A percentile compares a stretch with the other conserved stretches of the same genome.
Evolutionary conservation across 148 eudicot genomes (phyloP).

Genomic region (Cornus suecica): DNA sequence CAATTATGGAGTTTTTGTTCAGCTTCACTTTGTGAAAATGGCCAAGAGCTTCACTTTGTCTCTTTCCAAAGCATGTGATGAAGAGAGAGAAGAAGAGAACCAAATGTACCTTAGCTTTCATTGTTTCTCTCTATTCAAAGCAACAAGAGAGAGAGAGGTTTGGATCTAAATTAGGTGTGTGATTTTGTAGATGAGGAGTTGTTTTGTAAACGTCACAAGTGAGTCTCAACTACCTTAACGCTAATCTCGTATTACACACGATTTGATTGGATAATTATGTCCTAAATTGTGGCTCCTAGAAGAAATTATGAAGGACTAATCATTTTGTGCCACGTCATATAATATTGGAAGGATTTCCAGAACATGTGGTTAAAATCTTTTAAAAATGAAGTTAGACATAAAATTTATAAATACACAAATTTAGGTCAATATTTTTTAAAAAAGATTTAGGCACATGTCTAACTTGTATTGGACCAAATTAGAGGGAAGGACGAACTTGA

Average conservation of each 20-base stretch:
- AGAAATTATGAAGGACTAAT: neutral
- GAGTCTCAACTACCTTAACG: neutral
- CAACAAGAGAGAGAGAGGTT: conserved; percentile 2
- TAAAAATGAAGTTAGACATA: neutral
- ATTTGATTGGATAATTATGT: neutral
- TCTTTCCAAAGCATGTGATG: conserved; percentile 6
- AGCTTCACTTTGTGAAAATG: conserved; percentile 20
- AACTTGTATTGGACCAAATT: too few species aligned
- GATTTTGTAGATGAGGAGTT: neutral
- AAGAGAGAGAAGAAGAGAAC: neutral
- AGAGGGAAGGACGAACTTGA: too few species aligned
- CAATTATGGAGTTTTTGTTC: conserved; percentile 6
- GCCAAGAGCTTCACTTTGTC: conserved; percentile 18
- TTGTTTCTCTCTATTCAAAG: neutral
- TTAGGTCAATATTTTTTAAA: too few species aligned
- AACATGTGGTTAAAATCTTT: too few species aligned
- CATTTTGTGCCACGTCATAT: neutral
- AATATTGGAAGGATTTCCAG: too few species aligned
- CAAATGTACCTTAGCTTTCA: neutral
- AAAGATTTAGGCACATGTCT: too few species aligned
- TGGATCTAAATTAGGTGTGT: neutral
- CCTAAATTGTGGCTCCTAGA: too few species aligned
- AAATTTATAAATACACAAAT: too few species aligned
- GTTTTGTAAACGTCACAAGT: neutral
- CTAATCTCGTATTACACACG: neutral